Evolutionary conservation across 176 grass and related monocot species (phyloP).

Genomic region (Guadua angustifolia): DNA sequence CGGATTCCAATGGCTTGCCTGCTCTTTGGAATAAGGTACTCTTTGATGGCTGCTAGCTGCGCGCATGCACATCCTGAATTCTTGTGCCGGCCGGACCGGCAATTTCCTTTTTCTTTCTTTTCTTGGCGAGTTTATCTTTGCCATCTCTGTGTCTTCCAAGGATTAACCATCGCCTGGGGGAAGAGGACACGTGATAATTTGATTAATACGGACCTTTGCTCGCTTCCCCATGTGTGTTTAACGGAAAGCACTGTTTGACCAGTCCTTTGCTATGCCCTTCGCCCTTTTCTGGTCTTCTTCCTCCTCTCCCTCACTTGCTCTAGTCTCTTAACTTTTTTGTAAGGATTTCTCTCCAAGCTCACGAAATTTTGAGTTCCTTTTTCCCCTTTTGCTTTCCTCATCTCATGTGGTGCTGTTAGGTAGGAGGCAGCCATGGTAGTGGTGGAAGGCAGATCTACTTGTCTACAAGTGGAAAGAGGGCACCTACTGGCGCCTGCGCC

Average conservation of each 20-base stretch:
- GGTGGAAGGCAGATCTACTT: conserved; percentile 39
- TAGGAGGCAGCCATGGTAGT: conserved; percentile 16
- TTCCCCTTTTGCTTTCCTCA: not conserved
- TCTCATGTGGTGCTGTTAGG: conserved; percentile 25
- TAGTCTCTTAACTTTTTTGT: not conserved
- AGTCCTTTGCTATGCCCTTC: conserved; percentile 31
- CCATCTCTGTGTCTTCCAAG: conserved; percentile 39
- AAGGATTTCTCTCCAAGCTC: conserved; percentile 24
- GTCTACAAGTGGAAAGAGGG: conserved; percentile 3
- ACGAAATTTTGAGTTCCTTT: not conserved
- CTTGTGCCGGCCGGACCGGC: conserved; percentile 12
- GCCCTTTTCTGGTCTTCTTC: not conserved
- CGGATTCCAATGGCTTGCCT: conserved; percentile 33
- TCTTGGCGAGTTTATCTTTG: conserved; percentile 18
- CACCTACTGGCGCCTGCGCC: not conserved
- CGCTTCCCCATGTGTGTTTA: conserved; percentile 40
- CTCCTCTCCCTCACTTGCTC: not conserved
- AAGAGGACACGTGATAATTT: conserved; percentile 44
- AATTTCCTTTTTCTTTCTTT: conserved; percentile 21
- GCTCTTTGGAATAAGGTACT: conserved; percentile 43
- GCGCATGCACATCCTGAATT: conserved; percentile 49
- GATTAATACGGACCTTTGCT: conserved; percentile 46
- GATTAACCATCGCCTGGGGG: conserved; percentile 30
- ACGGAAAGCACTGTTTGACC: conserved; percentile 65
- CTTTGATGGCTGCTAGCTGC: conserved; percentile 15